Conservation (phyloP, 192 early-diverging fungal genomes). For the Coemansia sp. region DNA sequence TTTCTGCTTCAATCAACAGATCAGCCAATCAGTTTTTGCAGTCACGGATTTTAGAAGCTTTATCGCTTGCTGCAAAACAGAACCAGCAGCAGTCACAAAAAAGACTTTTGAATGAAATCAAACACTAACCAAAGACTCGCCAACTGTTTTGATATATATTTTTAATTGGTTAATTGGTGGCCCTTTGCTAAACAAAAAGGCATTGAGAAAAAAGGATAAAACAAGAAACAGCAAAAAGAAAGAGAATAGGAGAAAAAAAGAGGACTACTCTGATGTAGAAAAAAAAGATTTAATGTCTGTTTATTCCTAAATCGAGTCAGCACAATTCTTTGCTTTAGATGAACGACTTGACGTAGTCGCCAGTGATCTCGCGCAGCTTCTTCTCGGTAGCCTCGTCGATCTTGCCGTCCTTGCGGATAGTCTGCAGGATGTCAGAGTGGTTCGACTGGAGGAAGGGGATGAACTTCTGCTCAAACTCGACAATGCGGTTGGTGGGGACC, state of each 20-base stretch:
- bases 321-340: conserved; percentile 35
- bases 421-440: conserved; percentile 83
- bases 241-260: not conserved
- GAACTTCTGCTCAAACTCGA: conserved; percentile 90
- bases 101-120: not conserved
- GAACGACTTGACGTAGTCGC: conserved; percentile 79
- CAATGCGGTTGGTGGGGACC: conserved; percentile 90
- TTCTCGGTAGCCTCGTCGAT: conserved; percentile 86
- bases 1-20: not conserved
- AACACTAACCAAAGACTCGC: not conserved
- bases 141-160: not conserved
- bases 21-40: not conserved
- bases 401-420: conserved; percentile 87
- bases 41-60: not conserved
- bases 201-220: conserved; percentile 7
- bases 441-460: conserved; percentile 85
- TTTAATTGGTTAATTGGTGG: not conserved
- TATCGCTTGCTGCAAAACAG: not conserved
- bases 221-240: not conserved
- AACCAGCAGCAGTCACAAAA: not conserved
- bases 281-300: not conserved
- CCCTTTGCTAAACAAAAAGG: conserved; percentile 10
- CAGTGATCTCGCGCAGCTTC: conserved; percentile 88
- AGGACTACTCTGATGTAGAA: not conserved
- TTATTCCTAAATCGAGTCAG: not conserved